These are phyloP conservation scores for Phytophthora pseudosyringae DNA, from an alignment of 352 stramenopile species.

Conservation along the genomic window DNA sequence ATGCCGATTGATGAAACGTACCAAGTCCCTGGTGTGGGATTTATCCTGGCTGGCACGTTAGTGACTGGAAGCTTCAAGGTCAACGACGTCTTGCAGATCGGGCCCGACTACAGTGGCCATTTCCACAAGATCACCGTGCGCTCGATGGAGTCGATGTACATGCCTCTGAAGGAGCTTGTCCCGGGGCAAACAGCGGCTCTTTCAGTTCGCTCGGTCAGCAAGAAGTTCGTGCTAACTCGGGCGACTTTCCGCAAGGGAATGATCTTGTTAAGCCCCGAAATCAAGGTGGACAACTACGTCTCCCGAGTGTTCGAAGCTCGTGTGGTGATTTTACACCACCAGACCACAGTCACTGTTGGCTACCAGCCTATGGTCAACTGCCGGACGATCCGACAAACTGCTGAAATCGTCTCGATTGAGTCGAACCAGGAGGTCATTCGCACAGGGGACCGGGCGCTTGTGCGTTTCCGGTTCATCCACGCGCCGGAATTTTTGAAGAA, in stretches of 20 bases:
- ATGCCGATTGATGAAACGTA: conserved; percentile 92
- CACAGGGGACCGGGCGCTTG: conserved; percentile 90
- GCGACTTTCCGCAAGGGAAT: conserved; percentile 93
- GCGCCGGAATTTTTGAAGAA: conserved; percentile 96
- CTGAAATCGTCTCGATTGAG: conserved; percentile 89
- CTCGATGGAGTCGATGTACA: conserved; percentile 92
- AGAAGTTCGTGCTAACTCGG: conserved; percentile 84
- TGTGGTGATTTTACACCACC: conserved; percentile 95
- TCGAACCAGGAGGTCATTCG: conserved; percentile 85
- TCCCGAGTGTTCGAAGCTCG: conserved; percentile 92
- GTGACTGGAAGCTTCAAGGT: conserved; percentile 90
- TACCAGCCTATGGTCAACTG: conserved; percentile 97
- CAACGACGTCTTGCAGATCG: conserved; percentile 90
- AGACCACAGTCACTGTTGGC: conserved; percentile 93
- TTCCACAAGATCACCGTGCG: conserved; percentile 90
- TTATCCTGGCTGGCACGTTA: conserved; percentile 95
- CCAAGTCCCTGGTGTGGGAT: conserved; percentile 94
- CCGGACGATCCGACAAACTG: conserved; percentile 91
- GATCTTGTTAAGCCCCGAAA: conserved; percentile 86
- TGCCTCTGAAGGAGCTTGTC: conserved; percentile 88
- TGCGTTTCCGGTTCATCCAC: conserved; percentile 93
- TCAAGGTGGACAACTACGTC: conserved; percentile 79
- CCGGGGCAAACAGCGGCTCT: conserved; percentile 88
- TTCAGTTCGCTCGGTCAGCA: conserved; percentile 89
- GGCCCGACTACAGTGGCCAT: conserved; percentile 88